Conservation (phyloP, 2,329 filamentous ascomycete species). For the Colletotrichum aenigma region DNA sequence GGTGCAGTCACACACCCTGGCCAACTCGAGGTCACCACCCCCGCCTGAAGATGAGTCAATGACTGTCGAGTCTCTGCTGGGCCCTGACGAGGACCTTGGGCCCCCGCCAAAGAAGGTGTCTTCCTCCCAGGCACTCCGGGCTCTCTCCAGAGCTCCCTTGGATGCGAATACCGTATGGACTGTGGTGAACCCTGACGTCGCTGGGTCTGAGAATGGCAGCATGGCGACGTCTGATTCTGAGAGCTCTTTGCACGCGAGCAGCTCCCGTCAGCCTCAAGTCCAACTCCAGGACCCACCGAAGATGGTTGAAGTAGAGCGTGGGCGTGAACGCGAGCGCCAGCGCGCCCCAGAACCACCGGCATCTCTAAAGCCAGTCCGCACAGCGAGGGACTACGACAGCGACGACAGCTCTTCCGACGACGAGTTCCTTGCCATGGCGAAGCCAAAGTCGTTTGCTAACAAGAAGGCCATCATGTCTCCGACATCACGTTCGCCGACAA, state of each 20-base stretch:
- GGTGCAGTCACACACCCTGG: conserved; percentile 27
- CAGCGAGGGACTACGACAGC: conserved; percentile 10
- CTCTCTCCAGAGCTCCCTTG: conserved; percentile 54
- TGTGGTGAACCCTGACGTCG: conserved; percentile 38
- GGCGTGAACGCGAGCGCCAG: not conserved
- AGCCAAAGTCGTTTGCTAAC: conserved; percentile 32
- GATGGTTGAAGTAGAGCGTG: not conserved
- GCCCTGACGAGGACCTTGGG: conserved; percentile 41
- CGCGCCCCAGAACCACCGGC: not conserved
- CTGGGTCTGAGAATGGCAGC: conserved; percentile 11
- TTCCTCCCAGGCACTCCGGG: conserved; percentile 58
- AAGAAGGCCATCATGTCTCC: conserved; percentile 26
- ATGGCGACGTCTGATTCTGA: conserved; percentile 12
- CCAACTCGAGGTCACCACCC: conserved; percentile 25
- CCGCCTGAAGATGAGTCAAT: conserved; percentile 28
- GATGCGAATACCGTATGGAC: conserved; percentile 59
- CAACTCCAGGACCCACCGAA: not conserved
- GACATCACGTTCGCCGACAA: conserved; percentile 10
- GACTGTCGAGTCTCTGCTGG: conserved; percentile 34
- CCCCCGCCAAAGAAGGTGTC: conserved; percentile 57
- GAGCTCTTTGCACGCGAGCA: conserved; percentile 3
- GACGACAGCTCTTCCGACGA: conserved; percentile 42
- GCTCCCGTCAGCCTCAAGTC: not conserved
- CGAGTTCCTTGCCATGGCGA: conserved; percentile 45
- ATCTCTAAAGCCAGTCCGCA: not conserved